These are phyloP conservation scores for Iris macrosiphon DNA, from an alignment of 106 monocot species.

Conservation along the genomic window DNA sequence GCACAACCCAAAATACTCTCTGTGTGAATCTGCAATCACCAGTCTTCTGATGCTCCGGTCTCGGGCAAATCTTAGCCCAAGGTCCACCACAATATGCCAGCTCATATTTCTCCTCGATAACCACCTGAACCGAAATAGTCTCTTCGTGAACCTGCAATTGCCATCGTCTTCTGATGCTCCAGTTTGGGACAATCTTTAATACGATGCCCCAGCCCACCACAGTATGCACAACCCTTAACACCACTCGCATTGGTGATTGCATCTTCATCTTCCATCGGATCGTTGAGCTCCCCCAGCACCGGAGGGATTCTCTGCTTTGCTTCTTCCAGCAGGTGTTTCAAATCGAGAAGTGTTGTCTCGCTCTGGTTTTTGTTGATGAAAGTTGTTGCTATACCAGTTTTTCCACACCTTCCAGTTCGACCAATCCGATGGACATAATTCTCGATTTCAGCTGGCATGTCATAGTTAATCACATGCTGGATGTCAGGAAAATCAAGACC, in stretches of 20 bases:
- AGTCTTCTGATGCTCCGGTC: too few relatives aligned
- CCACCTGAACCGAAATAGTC: conserved; percentile 95
- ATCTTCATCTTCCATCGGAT: conserved; percentile 75
- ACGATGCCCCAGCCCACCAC: conserved; percentile 91
- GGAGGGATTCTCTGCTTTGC: conserved; percentile 97
- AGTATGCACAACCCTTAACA: conserved; percentile 89
- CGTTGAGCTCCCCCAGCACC: conserved; percentile 79
- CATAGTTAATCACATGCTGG: conserved; percentile 93
- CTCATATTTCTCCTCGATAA: conserved; percentile 87
- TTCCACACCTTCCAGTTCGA: conserved; percentile 87
- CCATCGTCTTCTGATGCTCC: conserved; percentile 89
- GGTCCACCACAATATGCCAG: too few relatives aligned
- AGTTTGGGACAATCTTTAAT: conserved; percentile 81
- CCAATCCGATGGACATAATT: conserved; percentile 95
- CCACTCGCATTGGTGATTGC: conserved; percentile 69
- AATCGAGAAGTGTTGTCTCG: conserved; percentile 84
- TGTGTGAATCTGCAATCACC: too few relatives aligned
- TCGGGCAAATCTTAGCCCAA: too few relatives aligned
- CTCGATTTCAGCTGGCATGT: conserved; percentile 97
- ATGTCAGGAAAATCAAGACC: conserved; percentile 95
- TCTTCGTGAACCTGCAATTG: conserved; percentile 75
- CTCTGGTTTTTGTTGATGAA: conserved; percentile 99
- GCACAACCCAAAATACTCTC: too few relatives aligned
- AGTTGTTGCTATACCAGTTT: conserved; percentile 87
- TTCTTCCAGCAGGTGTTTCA: conserved; percentile 88